Evolutionary conservation across 331 rosid genomes (phyloP), one percentile per base, ranked within the genome.

Genomic region (Dryas integrifolia): DNA sequence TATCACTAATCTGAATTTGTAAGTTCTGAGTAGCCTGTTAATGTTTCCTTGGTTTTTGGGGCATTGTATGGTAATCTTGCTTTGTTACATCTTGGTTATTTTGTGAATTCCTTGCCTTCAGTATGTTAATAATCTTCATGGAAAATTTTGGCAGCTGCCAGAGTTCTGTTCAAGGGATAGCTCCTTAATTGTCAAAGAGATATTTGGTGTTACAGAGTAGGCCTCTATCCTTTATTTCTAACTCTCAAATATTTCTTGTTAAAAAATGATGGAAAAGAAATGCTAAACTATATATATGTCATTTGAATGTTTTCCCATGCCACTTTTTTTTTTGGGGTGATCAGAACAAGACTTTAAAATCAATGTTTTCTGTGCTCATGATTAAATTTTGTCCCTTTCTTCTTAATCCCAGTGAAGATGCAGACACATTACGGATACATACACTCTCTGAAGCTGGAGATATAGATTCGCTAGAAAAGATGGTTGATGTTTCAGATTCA

Each of bases 151-250:
- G 77, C 92, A 94, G 97, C 87, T 91, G 63, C 96, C 92, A 0
- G 97, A 91, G 83, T 88, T 94, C 75, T 89, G 98, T 70, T 86
- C 98, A 35, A 88, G 76, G 66, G 96, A 91, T 77, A 86, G 92
- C 86, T 84, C 98, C 74, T 85, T 94, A 67, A 64, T 86, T 57
- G 87, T 94, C 74, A 94, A 94, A 85, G 97, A 94, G 84, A 94
- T 89, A 64, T 94, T 89, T 67, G 97, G 98, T 35, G 98, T 91
- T 70, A 83, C 98, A 73, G 98, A 91, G 97, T 94, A 89, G 30
- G 96, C 67, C 65, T 79, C 77, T 70, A 65, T 58, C 69, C 76
- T 82, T 76, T 35, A 30, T 52, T 76, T 66, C 56, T 57, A 38
- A 16, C 44, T 53, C 41, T 16, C 73, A 57, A 18, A 72, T 9